These are phyloP conservation scores for Trypethelium eluteriae DNA, from an alignment of 495 filamentous ascomycete genomes.

Conservation along the genomic window DNA sequence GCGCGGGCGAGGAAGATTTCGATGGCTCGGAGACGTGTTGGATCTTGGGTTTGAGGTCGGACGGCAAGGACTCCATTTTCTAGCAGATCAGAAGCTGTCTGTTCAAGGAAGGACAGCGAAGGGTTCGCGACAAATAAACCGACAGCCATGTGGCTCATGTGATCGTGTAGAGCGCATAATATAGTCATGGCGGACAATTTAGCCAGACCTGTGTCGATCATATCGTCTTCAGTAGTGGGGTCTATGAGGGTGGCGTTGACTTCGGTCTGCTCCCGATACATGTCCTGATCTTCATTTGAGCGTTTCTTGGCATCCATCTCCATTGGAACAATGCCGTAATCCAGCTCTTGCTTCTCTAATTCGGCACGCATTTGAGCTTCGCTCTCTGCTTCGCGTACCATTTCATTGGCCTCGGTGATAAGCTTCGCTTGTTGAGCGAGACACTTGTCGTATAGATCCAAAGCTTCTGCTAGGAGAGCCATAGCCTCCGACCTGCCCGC, in stretches of 20 bases:
- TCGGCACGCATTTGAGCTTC: slow-evolving; percentile 20
- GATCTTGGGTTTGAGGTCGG: neutral
- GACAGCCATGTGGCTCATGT: slow-evolving; percentile 24
- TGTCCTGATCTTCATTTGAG: slow-evolving; percentile 46
- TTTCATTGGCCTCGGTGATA: slow-evolving; percentile 43
- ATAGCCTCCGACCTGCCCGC: slow-evolving; percentile 35
- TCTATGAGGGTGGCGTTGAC: slow-evolving; percentile 46
- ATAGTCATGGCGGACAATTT: slow-evolving; percentile 52
- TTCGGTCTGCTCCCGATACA: slow-evolving; percentile 27
- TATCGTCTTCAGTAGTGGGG: slow-evolving; percentile 52
- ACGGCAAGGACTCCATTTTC: slow-evolving; percentile 39
- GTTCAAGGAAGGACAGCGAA: slow-evolving; percentile 45
- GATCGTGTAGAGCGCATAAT: slow-evolving; percentile 42
- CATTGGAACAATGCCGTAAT: slow-evolving; percentile 1
- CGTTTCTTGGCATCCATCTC: slow-evolving; percentile 26
- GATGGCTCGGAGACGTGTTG: slow-evolving; percentile 5
- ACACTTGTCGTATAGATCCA: slow-evolving; percentile 57
- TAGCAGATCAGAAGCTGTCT: slow-evolving; percentile 43
- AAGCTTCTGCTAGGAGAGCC: slow-evolving; percentile 51
- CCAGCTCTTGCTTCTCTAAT: slow-evolving; percentile 18
- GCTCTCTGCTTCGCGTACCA: slow-evolving; percentile 42
- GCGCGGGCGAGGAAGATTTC: slow-evolving; percentile 18
- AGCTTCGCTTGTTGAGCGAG: slow-evolving; percentile 48
- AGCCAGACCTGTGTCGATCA: slow-evolving; percentile 58
- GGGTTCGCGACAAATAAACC: slow-evolving; percentile 15